Percentiles rank a stretch among this genome's conserved stretches.
Conservation (phyloP, 2,329 filamentous ascomycete species). For the Fusarium illudens region DNA sequence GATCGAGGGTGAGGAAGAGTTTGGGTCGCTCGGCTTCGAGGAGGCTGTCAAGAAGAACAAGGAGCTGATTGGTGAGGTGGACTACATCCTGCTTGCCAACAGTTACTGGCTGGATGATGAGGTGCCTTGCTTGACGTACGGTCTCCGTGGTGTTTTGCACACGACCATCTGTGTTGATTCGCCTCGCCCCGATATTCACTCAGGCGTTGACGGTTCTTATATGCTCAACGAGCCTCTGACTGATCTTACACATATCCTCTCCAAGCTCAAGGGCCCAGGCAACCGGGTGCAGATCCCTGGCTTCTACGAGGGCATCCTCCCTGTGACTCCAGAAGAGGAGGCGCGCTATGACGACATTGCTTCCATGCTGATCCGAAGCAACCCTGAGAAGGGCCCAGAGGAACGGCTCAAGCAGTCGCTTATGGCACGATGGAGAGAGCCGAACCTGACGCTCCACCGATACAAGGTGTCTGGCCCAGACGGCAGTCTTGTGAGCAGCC, state of each 20-base stretch:
- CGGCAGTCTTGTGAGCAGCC: conserved; percentile 88
- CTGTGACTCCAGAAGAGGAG: conserved; percentile 78
- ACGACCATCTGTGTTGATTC: conserved; percentile 90
- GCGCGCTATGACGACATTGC: conserved; percentile 86
- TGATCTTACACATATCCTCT: conserved; percentile 84
- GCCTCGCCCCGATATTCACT: conserved; percentile 87
- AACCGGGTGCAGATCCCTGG: conserved; percentile 86
- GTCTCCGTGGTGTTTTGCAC: conserved; percentile 90
- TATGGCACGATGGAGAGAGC: conserved; percentile 95
- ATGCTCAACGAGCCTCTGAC: conserved; percentile 91
- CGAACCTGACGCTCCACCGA: conserved; percentile 91
- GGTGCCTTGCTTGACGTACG: conserved; percentile 94
- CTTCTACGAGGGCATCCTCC: conserved; percentile 87
- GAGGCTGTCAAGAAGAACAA: conserved; percentile 83
- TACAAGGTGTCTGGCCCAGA: conserved; percentile 94
- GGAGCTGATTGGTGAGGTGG: conserved; percentile 84
- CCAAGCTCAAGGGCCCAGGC: conserved; percentile 80
- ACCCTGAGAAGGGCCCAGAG: conserved; percentile 66
- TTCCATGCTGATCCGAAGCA: conserved; percentile 75
- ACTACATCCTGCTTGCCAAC: conserved; percentile 95
- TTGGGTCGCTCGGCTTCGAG: conserved; percentile 89
- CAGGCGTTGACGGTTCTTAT: conserved; percentile 93
- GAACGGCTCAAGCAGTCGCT: conserved; percentile 82
- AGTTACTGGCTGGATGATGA: conserved; percentile 99
- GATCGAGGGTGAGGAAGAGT: conserved; percentile 97